These are phyloP conservation scores for Cajanus cajan DNA, from an alignment of 306 rosid species.

Conservation along the genomic window DNA sequence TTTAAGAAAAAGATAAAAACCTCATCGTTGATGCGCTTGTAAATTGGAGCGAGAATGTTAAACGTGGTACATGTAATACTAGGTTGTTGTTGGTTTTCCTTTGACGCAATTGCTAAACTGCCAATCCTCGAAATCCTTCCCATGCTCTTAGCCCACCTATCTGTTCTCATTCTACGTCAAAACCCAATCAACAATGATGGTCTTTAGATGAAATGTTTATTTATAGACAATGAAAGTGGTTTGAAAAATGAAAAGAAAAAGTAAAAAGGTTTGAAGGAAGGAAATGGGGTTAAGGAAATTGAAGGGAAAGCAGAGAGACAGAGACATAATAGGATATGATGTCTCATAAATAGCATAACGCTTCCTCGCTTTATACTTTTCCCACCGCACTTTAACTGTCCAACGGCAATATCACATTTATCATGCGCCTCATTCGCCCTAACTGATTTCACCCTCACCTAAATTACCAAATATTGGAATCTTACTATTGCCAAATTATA, in stretches of 20 bases:
- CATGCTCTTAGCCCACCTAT: conserved; percentile 58
- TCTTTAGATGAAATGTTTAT: background rate
- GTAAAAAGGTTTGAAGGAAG: background rate
- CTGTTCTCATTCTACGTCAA: conserved; percentile 45
- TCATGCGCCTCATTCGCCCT: background rate
- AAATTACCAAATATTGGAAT: too few relatives aligned
- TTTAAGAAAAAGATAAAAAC: conserved; percentile 24
- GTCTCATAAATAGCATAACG: conserved; percentile 17
- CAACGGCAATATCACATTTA: background rate
- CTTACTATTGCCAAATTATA: too few relatives aligned
- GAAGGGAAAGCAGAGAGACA: background rate
- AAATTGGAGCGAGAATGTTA: conserved; percentile 97
- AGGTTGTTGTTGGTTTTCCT: conserved; percentile 70
- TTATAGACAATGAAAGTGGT: too few relatives aligned
- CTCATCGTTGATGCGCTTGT: conserved; percentile 77
- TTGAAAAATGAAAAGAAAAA: background rate
- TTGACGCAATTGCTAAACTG: conserved; percentile 75
- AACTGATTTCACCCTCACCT: conserved; percentile 18
- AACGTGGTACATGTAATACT: conserved; percentile 90
- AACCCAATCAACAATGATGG: conserved; percentile 27
- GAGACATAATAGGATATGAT: background rate
- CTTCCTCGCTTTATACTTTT: background rate
- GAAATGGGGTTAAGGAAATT: too few relatives aligned
- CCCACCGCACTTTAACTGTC: conserved; percentile 11
- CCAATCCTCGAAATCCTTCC: conserved; percentile 78